Conservation (phyloP, 2,329 filamentous ascomycete species). For the Fusarium algeriense region DNA sequence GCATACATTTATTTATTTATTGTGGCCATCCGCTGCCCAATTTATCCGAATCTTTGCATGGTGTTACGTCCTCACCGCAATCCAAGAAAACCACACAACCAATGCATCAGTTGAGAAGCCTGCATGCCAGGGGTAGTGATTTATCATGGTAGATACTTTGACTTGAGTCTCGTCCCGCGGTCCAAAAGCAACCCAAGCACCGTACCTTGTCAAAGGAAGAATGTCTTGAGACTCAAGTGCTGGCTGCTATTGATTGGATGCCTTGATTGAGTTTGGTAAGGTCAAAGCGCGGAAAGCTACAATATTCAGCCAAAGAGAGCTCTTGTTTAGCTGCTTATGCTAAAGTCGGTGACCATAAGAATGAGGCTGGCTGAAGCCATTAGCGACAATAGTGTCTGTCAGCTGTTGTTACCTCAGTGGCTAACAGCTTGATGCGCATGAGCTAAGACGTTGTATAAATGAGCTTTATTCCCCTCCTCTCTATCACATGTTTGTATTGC, state of each 20-base stretch:
- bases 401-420: neutral
- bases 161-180: neutral
- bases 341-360: neutral
- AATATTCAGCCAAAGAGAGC: constrained; percentile 2
- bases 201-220: too few species aligned
- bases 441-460: neutral
- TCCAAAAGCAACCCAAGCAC: neutral
- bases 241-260: neutral
- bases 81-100: neutral
- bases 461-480: neutral
- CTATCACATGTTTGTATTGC: neutral
- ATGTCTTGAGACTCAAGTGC: neutral
- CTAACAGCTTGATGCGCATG: neutral
- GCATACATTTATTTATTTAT: neutral
- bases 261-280: neutral
- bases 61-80: neutral
- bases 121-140: neutral
- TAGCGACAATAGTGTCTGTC: constrained; percentile 16
- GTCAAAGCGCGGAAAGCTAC: constrained; percentile 12
- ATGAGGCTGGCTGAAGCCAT: constrained; percentile 16
- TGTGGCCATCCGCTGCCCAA: neutral
- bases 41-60: neutral
- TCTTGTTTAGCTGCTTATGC: neutral
- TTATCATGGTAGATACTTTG: neutral
- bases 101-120: neutral